phyloP scores from a whole-genome alignment of 306 rosid genomes.

The Dalbergia oliveri region DNA sequence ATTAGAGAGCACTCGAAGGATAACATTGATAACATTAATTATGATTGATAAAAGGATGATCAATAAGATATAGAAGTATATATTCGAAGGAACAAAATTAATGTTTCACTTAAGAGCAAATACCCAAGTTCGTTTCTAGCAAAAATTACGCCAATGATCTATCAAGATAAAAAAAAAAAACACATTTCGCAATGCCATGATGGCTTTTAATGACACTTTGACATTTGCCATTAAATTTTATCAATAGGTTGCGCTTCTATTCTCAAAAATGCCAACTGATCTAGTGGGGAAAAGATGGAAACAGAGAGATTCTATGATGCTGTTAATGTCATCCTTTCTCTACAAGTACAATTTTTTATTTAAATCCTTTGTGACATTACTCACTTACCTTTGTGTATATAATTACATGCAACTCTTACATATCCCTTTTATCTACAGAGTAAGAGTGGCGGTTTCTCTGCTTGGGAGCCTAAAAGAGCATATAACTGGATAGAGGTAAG shows the following conservation, averaged over 20 bases:
- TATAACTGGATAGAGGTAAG: conserved; percentile 55
- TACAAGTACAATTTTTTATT: conserved; percentile 49
- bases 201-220: not conserved
- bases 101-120: no score
- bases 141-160: no score
- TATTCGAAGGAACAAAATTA: not conserved
- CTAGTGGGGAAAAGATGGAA: conserved; percentile 56
- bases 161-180: no score
- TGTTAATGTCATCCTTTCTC: conserved; percentile 68
- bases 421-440: conserved; percentile 50
- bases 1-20: no score
- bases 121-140: no score
- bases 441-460: conserved; percentile 66
- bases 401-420: conserved; percentile 1
- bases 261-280: conserved; percentile 58
- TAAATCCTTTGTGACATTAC: not conserved
- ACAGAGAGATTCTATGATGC: conserved; percentile 57
- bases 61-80: no score
- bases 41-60: no score
- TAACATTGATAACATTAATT: no score
- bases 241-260: conserved; percentile 57
- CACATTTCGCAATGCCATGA: no score
- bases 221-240: not conserved
- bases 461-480: conserved; percentile 76
- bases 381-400: not conserved